Percentiles rank a stretch among this genome's conserved stretches.
Evolutionary conservation across 768 basidiomycete genomes (phyloP).

Genomic region (Amyloporia xantha): DNA sequence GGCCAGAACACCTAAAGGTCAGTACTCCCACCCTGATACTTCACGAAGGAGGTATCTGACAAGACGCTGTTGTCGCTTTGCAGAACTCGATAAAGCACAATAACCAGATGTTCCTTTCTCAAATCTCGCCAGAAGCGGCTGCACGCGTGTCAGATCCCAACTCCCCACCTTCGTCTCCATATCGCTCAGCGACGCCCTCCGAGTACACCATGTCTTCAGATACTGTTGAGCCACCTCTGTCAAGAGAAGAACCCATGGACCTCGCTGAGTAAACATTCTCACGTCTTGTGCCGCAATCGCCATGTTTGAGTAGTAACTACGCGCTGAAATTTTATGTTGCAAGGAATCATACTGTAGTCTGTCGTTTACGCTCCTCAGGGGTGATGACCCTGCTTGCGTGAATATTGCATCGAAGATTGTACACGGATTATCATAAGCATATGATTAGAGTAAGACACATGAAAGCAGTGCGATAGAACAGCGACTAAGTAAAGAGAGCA

Average conservation of each 20-base stretch:
- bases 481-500: not conserved
- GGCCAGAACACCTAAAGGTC: constrained; percentile 28
- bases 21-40: not conserved
- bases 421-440: not conserved
- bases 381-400: too few species aligned
- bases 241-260: constrained; percentile 21
- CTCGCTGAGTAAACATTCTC: not conserved
- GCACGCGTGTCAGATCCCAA: constrained; percentile 16
- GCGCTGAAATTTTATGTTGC: too few species aligned
- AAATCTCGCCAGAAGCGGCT: constrained; percentile 25
- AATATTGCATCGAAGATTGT: too few species aligned
- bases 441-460: not conserved
- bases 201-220: constrained; percentile 18
- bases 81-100: constrained; percentile 32
- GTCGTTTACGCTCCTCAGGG: too few species aligned
- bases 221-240: constrained; percentile 14
- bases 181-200: constrained; percentile 8
- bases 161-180: constrained; percentile 19
- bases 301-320: too few species aligned
- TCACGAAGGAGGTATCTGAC: too few species aligned
- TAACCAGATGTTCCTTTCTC: constrained; percentile 30
- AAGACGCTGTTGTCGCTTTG: too few species aligned
- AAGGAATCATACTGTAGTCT: too few species aligned
- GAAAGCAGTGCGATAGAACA: not conserved
- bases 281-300: too few species aligned